Conservation (phyloP, 371 early-diverging fungal species). For the Lichtheimia ornata region DNA sequence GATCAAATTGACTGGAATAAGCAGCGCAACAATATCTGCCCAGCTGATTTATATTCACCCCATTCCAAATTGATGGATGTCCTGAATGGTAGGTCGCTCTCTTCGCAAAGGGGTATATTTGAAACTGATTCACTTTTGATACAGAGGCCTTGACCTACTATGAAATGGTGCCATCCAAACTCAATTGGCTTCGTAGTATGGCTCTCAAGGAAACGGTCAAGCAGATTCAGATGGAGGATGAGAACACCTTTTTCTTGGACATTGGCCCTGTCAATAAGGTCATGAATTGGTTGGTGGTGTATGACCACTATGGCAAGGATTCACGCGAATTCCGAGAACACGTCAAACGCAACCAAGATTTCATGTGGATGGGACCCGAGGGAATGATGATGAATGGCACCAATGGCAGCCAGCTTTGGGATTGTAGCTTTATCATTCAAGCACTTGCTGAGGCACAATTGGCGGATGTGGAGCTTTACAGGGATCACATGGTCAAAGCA, state of each 20-base stretch:
- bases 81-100: constrained; percentile 57
- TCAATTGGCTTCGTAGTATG: constrained; percentile 61
- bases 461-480: constrained; percentile 70
- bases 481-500: constrained; percentile 65
- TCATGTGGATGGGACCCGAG: constrained; percentile 86
- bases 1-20: constrained; percentile 80
- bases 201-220: constrained; percentile 77
- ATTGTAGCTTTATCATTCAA: constrained; percentile 87
- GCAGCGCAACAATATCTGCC: constrained; percentile 82
- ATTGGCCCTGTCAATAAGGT: constrained; percentile 95
- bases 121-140: neutral
- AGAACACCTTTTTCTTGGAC: constrained; percentile 86
- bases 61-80: constrained; percentile 78
- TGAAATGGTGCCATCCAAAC: constrained; percentile 55
- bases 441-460: constrained; percentile 67
- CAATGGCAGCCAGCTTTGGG: constrained; percentile 98
- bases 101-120: neutral
- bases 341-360: constrained; percentile 74
- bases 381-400: constrained; percentile 98
- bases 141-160: constrained; percentile 62
- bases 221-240: constrained; percentile 87
- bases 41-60: constrained; percentile 85
- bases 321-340: constrained; percentile 79
- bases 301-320: constrained; percentile 86
- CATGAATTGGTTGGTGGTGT: constrained; percentile 87